Evolutionary conservation across 1,284 basidiomycete genomes (phyloP).

Genomic region (Serendipita sp.): DNA sequence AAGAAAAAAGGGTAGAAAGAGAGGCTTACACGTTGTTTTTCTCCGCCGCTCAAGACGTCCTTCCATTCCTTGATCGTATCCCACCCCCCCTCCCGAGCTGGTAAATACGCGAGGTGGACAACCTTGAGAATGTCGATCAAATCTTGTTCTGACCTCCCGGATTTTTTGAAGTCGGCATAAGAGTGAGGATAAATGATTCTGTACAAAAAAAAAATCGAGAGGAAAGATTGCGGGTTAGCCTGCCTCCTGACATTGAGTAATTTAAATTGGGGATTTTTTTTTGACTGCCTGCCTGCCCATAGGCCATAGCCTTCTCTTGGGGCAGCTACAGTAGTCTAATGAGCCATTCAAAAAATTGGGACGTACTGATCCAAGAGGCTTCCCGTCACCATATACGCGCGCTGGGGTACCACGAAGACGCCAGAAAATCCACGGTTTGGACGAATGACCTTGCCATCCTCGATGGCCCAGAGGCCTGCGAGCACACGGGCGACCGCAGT

Average conservation of each 20-base stretch:
- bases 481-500: conserved; percentile 84
- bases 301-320: too few relatives aligned
- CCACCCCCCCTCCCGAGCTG: conserved; percentile 81
- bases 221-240: too few relatives aligned
- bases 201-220: not conserved
- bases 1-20: not conserved
- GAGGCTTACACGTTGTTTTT: conserved; percentile 71
- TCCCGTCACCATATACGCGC: conserved; percentile 81
- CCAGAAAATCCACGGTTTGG: conserved; percentile 32
- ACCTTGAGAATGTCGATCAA: conserved; percentile 60
- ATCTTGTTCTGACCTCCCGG: conserved; percentile 51
- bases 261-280: too few relatives aligned
- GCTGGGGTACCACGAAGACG: conserved; percentile 83
- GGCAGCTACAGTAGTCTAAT: too few relatives aligned
- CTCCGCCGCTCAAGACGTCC: conserved; percentile 85
- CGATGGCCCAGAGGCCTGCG: conserved; percentile 74
- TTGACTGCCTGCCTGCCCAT: too few relatives aligned
- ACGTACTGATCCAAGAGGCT: conserved; percentile 74
- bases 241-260: too few relatives aligned
- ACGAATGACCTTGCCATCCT: conserved; percentile 28
- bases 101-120: conserved; percentile 77
- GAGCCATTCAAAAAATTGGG: not conserved
- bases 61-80: conserved; percentile 89
- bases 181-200: conserved; percentile 72
- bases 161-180: conserved; percentile 57